Conservation (phyloP, 1,284 basidiomycete species). For the Microbotryum scabiosae region DNA sequence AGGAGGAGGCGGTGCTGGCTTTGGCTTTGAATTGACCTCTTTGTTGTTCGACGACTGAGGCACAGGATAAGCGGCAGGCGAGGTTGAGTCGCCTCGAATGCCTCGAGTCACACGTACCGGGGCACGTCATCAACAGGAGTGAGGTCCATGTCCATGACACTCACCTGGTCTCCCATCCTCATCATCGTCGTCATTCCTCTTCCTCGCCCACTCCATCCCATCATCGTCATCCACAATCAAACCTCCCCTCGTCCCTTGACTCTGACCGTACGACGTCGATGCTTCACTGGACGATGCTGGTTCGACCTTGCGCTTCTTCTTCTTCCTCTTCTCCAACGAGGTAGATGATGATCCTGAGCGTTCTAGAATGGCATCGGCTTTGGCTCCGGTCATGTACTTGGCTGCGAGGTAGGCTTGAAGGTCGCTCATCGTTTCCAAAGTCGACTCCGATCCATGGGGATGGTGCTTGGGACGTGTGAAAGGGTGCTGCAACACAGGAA, state of each 20-base stretch:
- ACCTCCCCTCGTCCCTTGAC: conserved; percentile 17
- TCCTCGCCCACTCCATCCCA: conserved; percentile 25
- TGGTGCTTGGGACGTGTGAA: background rate
- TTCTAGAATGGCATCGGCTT: conserved; percentile 88
- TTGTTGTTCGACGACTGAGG: conserved; percentile 27
- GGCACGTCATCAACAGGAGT: no score
- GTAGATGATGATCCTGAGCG: conserved; percentile 46
- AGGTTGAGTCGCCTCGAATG: no score
- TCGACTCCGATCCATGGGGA: background rate
- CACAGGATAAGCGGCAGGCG: no score
- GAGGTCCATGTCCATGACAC: no score
- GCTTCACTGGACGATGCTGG: background rate
- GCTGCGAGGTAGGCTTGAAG: conserved; percentile 48
- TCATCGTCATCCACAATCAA: conserved; percentile 42
- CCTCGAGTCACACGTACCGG: no score
- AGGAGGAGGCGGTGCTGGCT: conserved; percentile 6
- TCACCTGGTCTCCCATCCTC: conserved; percentile 43
- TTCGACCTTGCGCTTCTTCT: conserved; percentile 59
- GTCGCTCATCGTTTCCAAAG: conserved; percentile 35
- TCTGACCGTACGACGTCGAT: background rate
- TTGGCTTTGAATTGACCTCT: conserved; percentile 28
- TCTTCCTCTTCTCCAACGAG: conserved; percentile 43
- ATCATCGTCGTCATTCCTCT: conserved; percentile 36
- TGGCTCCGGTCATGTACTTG: conserved; percentile 89
- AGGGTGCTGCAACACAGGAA: background rate